These are phyloP conservation scores for Penicillium expansum DNA, from an alignment of 2,329 filamentous ascomycete species.

Conservation along the genomic window DNA sequence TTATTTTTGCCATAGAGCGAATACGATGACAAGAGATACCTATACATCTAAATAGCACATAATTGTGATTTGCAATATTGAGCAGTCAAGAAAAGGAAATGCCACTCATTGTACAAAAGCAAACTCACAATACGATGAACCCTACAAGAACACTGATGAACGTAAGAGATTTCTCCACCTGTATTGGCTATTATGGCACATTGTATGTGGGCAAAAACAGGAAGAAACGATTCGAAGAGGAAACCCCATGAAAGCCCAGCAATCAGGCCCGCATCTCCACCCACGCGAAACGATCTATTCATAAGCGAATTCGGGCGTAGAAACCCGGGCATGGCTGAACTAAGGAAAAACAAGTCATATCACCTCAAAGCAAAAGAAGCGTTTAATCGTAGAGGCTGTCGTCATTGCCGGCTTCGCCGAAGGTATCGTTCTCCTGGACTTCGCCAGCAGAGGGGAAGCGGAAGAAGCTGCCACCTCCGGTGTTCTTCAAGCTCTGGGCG, in stretches of 20 bases:
- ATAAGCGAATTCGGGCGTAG: conserved; percentile 15
- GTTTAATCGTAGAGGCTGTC: conserved; percentile 94
- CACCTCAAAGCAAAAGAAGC: conserved; percentile 19
- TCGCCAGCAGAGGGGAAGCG: conserved; percentile 74
- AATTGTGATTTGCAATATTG: background rate
- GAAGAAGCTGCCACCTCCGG: conserved; percentile 94
- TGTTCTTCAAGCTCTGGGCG: conserved; percentile 98
- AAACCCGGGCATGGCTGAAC: conserved; percentile 14
- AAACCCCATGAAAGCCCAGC: conserved; percentile 16
- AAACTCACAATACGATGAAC: background rate
- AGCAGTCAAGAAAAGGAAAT: background rate
- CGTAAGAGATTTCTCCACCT: conserved; percentile 18
- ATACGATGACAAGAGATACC: background rate
- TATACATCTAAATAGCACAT: background rate
- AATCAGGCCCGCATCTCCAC: conserved; percentile 20
- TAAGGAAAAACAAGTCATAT: conserved; percentile 21
- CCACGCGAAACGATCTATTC: conserved; percentile 19
- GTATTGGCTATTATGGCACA: conserved; percentile 31
- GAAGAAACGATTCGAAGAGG: conserved; percentile 22
- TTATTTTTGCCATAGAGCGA: background rate
- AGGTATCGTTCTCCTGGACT: conserved; percentile 56
- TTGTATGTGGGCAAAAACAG: conserved; percentile 23
- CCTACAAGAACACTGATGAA: conserved; percentile 4
- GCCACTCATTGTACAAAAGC: background rate
- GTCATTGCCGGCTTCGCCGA: conserved; percentile 86